Conservation (phyloP, 1,139 yeast genomes). For the Lodderomyces beijingensis region DNA sequence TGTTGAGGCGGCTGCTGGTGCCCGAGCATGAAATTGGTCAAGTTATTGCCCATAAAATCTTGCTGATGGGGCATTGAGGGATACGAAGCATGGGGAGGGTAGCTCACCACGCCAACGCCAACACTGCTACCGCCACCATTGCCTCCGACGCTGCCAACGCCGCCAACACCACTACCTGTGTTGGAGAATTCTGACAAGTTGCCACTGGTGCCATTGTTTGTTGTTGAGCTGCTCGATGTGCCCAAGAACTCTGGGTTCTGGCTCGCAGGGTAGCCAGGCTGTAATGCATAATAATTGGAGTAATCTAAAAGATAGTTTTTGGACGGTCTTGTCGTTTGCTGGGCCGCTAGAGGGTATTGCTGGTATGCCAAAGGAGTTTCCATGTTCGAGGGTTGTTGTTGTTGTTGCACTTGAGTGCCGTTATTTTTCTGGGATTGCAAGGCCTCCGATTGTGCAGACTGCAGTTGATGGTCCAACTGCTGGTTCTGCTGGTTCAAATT, state of each 20-base stretch:
- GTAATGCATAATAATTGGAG: conserved; percentile 12
- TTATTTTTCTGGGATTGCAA: not conserved
- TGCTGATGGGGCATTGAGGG: conserved; percentile 3
- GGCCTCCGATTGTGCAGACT: conserved; percentile 4
- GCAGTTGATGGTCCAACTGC: conserved; percentile 6
- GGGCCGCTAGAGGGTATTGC: conserved; percentile 1
- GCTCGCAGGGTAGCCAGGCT: conserved; percentile 12
- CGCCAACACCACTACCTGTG: not conserved
- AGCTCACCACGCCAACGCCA: too few relatives aligned
- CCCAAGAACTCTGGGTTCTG: conserved; percentile 10
- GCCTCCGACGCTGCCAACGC: conserved; percentile 5
- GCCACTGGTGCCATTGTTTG: conserved; percentile 1
- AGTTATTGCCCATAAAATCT: conserved; percentile 3
- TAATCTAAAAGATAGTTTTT: conserved; percentile 14
- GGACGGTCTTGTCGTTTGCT: conserved; percentile 6
- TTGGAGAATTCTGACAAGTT: not conserved
- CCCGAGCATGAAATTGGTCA: conserved; percentile 7
- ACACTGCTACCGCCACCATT: conserved; percentile 5
- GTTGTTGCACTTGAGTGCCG: not conserved
- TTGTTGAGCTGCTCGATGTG: not conserved
- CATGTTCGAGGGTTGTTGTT: not conserved
- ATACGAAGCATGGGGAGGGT: not conserved
- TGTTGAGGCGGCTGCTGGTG: conserved; percentile 5
- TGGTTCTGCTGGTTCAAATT: conserved; percentile 8
- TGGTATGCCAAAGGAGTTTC: conserved; percentile 3